Evolutionary conservation across 768 basidiomycete genomes (phyloP), one percentile per base, ranked within the genome.

Genomic region (Cyclocybe cylindracea): DNA sequence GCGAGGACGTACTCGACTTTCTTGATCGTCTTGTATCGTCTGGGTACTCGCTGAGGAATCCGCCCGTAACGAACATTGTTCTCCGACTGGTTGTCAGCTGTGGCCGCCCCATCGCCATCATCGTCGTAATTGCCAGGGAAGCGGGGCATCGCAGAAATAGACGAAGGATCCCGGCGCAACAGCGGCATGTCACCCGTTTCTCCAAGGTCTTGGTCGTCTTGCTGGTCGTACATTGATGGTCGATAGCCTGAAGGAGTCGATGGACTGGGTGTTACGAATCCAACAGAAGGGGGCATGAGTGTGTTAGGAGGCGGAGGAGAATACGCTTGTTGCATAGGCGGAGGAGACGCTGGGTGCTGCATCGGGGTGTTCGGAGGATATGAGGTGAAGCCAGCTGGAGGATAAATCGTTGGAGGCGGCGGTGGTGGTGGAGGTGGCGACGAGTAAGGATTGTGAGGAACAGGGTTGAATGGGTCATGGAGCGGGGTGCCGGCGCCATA

Each of bases 1-100:
- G 29, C 10, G 10, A 33, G 38, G 50, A 80, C 84, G 74, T 58
- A 87, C 82, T 90, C 90, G 59, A 96, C 90, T 64, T 84, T 85
- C 75, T 97, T 98, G 66, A 94, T 85, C 0, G 95, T 98, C 78
- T 95, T 96, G 76, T 94, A 86, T 46, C 95, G 74, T 43, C 96
- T 73, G 0, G 93, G 88, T 1, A 97, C 89, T 18, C 94, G 79
- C 63, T 94, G 91, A 0, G 96, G 95, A 51, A 97, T 94, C 9
- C 87, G 75, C 0, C 96, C 95, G 64, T 96, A 98, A 14, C 92
- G 78, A 51, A 91, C 90, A 54, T 89, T 87, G 61, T 62, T 79
- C 42, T 77, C 77, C 14, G 64, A 62, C 49, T 55, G 50, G 16
- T 55, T 56, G 13, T 66, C 64, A 37, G 64, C 60, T 34, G 65